phyloP scores from a whole-genome alignment of 2,329 filamentous ascomycete species.

The Hyphodiscus sp. region DNA sequence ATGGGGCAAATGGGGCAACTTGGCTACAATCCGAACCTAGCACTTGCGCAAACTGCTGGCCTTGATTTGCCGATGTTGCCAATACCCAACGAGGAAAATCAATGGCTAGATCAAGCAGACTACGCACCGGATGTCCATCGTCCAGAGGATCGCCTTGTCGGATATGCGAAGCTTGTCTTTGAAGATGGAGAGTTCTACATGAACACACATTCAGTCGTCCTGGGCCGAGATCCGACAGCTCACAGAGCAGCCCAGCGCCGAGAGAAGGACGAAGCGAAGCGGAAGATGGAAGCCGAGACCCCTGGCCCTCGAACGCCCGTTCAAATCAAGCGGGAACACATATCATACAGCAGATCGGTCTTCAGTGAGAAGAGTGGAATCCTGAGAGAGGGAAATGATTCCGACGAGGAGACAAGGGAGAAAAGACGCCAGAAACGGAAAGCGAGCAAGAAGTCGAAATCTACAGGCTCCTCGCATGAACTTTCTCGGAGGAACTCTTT shows the following conservation, averaged over 20 bases:
- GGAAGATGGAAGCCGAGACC: constrained; percentile 41
- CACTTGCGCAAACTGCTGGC: background rate
- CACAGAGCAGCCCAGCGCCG: constrained; percentile 41
- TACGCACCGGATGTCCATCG: background rate
- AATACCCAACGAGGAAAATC: background rate
- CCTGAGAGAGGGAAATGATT: constrained; percentile 56
- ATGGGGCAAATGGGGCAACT: background rate
- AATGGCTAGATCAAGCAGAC: background rate
- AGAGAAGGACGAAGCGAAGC: constrained; percentile 41
- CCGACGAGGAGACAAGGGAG: constrained; percentile 46
- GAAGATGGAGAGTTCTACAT: constrained; percentile 73
- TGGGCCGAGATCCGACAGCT: constrained; percentile 65
- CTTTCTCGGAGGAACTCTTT: constrained; percentile 27
- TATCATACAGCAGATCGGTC: constrained; percentile 49
- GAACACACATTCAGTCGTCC: constrained; percentile 65
- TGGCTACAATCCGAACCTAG: background rate
- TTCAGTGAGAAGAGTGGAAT: constrained; percentile 66
- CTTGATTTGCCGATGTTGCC: background rate
- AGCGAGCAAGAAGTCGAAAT: constrained; percentile 35
- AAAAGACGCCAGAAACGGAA: constrained; percentile 39
- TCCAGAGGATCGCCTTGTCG: constrained; percentile 30
- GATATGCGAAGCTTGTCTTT: constrained; percentile 58
- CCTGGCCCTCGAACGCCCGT: constrained; percentile 42
- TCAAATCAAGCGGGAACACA: constrained; percentile 37
- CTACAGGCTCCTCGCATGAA: constrained; percentile 35